Evolutionary conservation across 2,329 filamentous ascomycete genomes (phyloP).

Genomic region (Apiospora aurea): DNA sequence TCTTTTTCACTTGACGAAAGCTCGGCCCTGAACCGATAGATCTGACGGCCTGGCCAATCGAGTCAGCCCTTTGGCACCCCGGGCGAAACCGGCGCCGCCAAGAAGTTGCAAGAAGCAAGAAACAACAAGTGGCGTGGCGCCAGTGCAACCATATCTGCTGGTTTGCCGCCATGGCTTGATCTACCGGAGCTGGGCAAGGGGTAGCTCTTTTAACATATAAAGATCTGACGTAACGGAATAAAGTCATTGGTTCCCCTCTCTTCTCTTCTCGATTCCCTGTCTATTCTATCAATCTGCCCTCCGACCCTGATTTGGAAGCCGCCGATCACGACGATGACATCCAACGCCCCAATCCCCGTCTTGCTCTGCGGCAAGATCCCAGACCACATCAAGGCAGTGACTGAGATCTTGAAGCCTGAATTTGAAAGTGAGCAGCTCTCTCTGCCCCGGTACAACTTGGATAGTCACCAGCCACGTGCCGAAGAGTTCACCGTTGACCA

Average conservation of each 20-base stretch:
- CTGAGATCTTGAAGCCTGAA: constrained; percentile 27
- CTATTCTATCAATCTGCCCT: too few species aligned
- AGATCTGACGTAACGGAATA: too few species aligned
- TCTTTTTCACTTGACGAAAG: not conserved
- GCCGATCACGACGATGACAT: not conserved
- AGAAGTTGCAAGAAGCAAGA: not conserved
- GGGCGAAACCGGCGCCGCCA: not conserved
- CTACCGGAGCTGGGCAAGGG: not conserved
- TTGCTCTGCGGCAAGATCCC: constrained; percentile 28
- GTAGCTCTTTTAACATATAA: too few species aligned
- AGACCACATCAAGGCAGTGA: constrained; percentile 25
- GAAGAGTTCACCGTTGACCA: too few species aligned
- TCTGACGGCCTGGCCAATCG: not conserved
- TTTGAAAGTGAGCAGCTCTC: constrained; percentile 21
- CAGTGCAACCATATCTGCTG: not conserved
- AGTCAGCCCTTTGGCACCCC: not conserved
- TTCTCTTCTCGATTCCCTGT: too few species aligned
- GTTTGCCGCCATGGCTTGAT: not conserved
- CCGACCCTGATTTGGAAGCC: too few species aligned
- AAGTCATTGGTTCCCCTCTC: too few species aligned
- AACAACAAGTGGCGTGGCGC: not conserved
- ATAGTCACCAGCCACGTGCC: too few species aligned
- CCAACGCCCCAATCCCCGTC: constrained; percentile 26
- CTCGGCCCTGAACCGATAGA: not conserved
- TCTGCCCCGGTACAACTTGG: too few species aligned